phyloP scores from a whole-genome alignment of 73 alveolate genomes.

The Uronychia binucleata region DNA sequence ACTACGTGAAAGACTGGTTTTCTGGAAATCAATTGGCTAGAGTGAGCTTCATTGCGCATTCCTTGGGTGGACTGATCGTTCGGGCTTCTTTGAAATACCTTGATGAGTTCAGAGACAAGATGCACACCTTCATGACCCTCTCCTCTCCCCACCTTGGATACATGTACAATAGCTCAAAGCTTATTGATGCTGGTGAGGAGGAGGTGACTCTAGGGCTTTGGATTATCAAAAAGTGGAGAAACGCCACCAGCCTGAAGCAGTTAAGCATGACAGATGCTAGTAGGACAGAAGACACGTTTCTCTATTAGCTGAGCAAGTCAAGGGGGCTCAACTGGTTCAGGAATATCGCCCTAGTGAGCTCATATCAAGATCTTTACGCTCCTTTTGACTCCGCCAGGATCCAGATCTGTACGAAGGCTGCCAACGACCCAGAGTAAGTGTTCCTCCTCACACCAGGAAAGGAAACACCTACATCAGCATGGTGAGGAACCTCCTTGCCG shows the following conservation, averaged over 20 bases:
- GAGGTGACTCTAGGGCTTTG: constrained; percentile 97
- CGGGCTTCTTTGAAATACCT: constrained; percentile 96
- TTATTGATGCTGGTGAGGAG: constrained; percentile 94
- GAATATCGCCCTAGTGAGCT: constrained; percentile 72
- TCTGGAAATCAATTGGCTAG: constrained; percentile 78
- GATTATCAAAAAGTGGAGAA: constrained; percentile 98
- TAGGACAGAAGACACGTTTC: constrained; percentile 73
- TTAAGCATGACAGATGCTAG: constrained; percentile 81
- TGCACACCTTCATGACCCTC: constrained; percentile 94
- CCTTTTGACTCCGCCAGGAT: constrained; percentile 98
- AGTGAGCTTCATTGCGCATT: constrained; percentile 97
- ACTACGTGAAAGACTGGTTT: constrained; percentile 82
- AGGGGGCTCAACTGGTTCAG: constrained; percentile 86
- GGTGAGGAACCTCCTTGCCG: constrained; percentile 89
- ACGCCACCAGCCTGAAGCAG: constrained; percentile 89
- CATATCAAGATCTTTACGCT: constrained; percentile 89
- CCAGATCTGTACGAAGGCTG: constrained; percentile 81
- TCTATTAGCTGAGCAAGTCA: constrained; percentile 73
- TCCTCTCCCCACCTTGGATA: constrained; percentile 99
- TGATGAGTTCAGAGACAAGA: constrained; percentile 90
- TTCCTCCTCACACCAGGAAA: constrained; percentile 59
- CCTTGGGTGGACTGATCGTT: constrained; percentile 97
- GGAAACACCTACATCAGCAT: constrained; percentile 82
- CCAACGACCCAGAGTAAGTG: constrained; percentile 72
- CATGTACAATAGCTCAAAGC: constrained; percentile 83